Conservation (phyloP, 441 rosid species). For the Adansonia gregorii region DNA sequence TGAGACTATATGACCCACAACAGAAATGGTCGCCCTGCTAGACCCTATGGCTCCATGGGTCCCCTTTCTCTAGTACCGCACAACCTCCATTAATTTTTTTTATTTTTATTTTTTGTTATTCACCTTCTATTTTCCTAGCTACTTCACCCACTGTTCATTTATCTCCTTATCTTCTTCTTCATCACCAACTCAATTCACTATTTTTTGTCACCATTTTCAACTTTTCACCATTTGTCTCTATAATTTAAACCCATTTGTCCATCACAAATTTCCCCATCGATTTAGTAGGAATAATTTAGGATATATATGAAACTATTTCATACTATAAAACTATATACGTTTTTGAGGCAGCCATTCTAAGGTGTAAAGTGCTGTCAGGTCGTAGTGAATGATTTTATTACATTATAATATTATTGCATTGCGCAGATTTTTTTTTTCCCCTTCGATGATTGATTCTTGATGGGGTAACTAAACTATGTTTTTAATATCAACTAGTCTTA, state of each 20-base stretch:
- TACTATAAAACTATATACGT: neutral
- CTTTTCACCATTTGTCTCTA: neutral
- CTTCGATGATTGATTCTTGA: constrained; percentile 10
- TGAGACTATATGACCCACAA: constrained; percentile 33
- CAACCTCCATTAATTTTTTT: constrained; percentile 15
- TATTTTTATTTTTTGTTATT: no score
- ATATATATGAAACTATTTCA: neutral
- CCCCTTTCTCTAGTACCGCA: constrained; percentile 25
- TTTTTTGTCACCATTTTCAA: constrained; percentile 1
- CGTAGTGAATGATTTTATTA: neutral
- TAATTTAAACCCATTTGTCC: neutral
- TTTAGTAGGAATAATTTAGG: neutral
- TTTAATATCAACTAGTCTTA: constrained; percentile 8
- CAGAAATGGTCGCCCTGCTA: constrained; percentile 35
- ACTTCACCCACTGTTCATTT: constrained; percentile 15
- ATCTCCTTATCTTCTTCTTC: neutral
- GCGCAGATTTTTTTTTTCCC: neutral
- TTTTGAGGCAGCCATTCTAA: neutral
- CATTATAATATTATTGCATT: neutral
- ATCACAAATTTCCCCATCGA: neutral
- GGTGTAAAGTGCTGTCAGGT: constrained; percentile 1
- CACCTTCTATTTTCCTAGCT: neutral
- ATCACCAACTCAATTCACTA: neutral
- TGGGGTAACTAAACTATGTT: neutral
- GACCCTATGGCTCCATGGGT: constrained; percentile 32